Evolutionary conservation across 2,329 filamentous ascomycete species (phyloP).

Genomic region (Colletotrichum cordylinicola): DNA sequence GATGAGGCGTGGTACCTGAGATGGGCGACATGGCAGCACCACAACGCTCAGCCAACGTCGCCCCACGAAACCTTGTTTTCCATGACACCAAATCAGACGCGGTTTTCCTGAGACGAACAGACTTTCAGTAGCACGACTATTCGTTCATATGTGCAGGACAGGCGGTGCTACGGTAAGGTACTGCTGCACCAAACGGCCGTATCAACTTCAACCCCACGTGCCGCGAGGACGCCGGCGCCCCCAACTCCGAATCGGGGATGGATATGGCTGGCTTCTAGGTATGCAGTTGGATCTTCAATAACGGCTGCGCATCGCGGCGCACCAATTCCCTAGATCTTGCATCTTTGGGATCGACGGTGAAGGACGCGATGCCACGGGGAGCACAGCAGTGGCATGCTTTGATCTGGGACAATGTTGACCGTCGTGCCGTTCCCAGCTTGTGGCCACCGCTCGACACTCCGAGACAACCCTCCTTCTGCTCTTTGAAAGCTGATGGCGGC

Average conservation of each 20-base stretch:
- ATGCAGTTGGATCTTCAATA: neutral
- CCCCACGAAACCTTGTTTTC: conserved; percentile 9
- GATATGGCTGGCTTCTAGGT: neutral
- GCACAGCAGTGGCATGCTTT: neutral
- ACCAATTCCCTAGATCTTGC: neutral
- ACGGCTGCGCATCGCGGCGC: neutral
- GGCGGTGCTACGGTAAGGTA: neutral
- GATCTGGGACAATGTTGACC: neutral
- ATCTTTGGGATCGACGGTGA: neutral
- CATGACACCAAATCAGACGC: neutral
- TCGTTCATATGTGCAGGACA: neutral
- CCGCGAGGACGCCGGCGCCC: neutral
- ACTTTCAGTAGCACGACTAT: neutral
- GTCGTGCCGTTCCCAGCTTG: neutral
- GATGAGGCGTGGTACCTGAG: neutral
- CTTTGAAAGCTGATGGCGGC: neutral
- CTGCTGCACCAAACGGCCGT: neutral
- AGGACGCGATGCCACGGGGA: neutral
- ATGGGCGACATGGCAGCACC: neutral
- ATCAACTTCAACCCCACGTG: neutral
- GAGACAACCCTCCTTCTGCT: neutral
- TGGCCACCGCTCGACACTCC: neutral
- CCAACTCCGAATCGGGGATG: conserved; percentile 3
- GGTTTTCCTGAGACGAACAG: neutral
- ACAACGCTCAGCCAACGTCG: neutral